Percentiles rank a stretch among this genome's conserved stretches.
These are phyloP conservation scores for Mucor plumbeus DNA, from an alignment of 371 early-diverging fungal species.

Conservation along the genomic window DNA sequence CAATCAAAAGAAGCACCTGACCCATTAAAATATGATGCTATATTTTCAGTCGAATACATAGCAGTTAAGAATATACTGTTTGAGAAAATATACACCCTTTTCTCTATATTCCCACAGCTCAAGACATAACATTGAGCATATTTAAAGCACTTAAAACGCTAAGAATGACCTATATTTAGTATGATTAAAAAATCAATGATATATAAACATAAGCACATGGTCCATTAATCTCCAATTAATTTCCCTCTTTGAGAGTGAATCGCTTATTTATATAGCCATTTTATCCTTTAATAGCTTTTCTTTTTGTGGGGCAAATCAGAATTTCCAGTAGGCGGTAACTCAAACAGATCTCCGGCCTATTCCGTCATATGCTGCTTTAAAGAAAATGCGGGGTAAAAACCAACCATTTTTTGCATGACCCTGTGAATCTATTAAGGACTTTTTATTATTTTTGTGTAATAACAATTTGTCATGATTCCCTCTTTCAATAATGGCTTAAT, in stretches of 20 bases:
- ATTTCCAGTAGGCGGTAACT: background rate
- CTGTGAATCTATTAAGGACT: conserved; percentile 3
- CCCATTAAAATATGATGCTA: background rate
- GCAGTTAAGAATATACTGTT: background rate
- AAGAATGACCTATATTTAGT: conserved; percentile 1
- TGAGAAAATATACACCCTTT: background rate
- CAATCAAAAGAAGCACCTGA: conserved; percentile 7
- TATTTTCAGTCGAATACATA: background rate
- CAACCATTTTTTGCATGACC: conserved; percentile 15
- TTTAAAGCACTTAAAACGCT: background rate
- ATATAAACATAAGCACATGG: conserved; percentile 4
- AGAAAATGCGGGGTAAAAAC: conserved; percentile 21
- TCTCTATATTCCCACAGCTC: conserved; percentile 1
- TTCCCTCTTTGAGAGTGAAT: background rate
- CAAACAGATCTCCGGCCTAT: conserved; percentile 24
- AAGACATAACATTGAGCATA: background rate
- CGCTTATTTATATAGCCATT: conserved; percentile 23
- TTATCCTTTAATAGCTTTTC: background rate
- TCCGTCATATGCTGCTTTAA: conserved; percentile 14
- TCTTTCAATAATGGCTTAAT: conserved; percentile 1
- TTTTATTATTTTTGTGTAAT: conserved; percentile 15
- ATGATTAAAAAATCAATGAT: background rate
- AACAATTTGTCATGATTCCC: conserved; percentile 21
- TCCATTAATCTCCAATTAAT: background rate
- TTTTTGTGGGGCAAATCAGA: conserved; percentile 6